Base-by-base conservation (phyloP, 495 filamentous ascomycete genomes). In the Penicillium simplicissimum region DNA sequence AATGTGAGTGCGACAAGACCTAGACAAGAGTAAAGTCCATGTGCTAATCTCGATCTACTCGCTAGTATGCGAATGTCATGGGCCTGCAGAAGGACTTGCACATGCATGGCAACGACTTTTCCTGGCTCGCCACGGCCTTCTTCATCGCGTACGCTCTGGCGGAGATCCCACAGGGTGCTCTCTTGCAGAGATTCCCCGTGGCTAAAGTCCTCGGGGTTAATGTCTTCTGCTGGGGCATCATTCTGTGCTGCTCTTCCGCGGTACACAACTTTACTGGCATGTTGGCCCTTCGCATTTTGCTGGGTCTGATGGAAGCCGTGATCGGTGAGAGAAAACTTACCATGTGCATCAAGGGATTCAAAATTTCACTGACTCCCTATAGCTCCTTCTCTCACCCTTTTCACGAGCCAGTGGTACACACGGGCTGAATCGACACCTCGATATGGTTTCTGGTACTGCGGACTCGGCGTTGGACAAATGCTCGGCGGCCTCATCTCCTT, bases 361-460 rank as follows among this genome's bases (percentile, higher is more conserved):
- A 5, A 10, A 11, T 45, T 13, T 51, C 6, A 28, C 28, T 34
- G 17, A 34, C 54, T 19, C 31, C 5, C 17, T 15, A 2, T 19
- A 74, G 71, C 69, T 0, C 87, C 87, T 14, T 81, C 78, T 2
- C 70, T 88, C 38, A 84, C 83, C 35, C 67, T 80, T 31, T 72
- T 74, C 54, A 79, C 71, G 19, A 78, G 76, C 58, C 76, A 72
- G 72, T 90, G 86, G 85, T 91, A 90, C 60, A 84, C 84, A 0
- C 79, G 84, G 11, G 76, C 79, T 1, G 87, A 90, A 66, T 82
- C 87, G 59, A 83, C 85, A 0, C 73, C 85, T 2, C 76, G 88
- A 14, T 87, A 88, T 21, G 82, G 81, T 4, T 76, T 85, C 14
- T 90, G 88, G 88, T 90, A 88, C 67, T 80, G 79, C 23, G 87